Evolutionary conservation across 148 eudicot species (phyloP), one percentile per base, ranked within the genome.

Genomic region (Rhododendron williamsianum): DNA sequence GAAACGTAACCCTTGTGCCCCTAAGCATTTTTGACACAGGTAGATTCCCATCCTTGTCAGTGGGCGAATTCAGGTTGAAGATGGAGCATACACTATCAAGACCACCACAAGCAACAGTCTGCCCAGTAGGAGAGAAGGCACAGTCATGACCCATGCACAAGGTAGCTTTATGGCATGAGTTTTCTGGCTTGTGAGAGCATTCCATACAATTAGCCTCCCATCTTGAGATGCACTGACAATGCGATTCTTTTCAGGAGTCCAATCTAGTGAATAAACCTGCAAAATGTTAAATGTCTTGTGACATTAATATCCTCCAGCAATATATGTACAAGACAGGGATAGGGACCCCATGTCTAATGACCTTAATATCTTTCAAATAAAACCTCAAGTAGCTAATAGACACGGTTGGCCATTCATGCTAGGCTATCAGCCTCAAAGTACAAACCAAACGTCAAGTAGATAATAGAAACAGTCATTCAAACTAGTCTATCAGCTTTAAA

Each of bases 141-240:
- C 98, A 97, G 99, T 92, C 99, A 94, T 97, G 81, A 97, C 99
- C 99, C 99, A 97, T 33, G 99, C 95, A 92, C 98, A 95, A 78
- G 99, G 99, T 58, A 96, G 91, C 93, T 95, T 96, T 77, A 96
- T 96, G 85, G 95, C 93, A 91, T 96, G 98, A 83, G 94, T 96
- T 89, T 96, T 96, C 90, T 96, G 99, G 95, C 99, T 96, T 10
- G 99, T 96, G 71, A 96, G 92, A 84, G 98, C 97, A 91, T 96
- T 96, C 99, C 98, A 95, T 18, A 97, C 98, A 56, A 97, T 97
- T 82, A 97, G 90, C 83, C 99, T 92, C 69, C 99, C 99, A 87
- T 97, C 99, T 91, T 97, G 98, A 85, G 99, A 97, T 72, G 99
- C 99, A 90, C 99, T 97, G 10, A 97, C 99, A 43, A 97, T 93